Percentiles rank a stretch among this genome's conserved stretches.
These are phyloP conservation scores for Oenanthe javanica DNA, from an alignment of 140 eudicot species.

Conservation along the genomic window DNA sequence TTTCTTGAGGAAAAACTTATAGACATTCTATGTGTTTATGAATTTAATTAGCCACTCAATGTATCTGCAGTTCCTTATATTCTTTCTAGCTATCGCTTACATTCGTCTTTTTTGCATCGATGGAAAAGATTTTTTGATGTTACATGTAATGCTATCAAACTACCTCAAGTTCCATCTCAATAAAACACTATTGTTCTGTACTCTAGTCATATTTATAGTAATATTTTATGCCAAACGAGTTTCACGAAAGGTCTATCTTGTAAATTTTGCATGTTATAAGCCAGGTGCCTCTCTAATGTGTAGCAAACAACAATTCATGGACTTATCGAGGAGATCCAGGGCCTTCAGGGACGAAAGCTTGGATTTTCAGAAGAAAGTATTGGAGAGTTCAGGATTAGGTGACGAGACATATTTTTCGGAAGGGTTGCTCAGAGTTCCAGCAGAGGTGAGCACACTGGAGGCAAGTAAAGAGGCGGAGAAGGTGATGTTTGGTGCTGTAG, in stretches of 20 bases:
- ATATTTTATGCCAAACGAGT: not conserved
- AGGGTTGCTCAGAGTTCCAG: not conserved
- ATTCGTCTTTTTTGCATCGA: not conserved
- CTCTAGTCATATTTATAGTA: not conserved
- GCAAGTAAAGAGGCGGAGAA: not conserved
- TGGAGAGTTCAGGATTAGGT: constrained; percentile 1
- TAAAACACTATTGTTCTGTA: not conserved
- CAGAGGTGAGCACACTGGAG: not conserved
- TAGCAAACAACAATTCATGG: not conserved
- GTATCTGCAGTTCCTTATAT: not conserved
- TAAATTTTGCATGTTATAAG: constrained; percentile 6
- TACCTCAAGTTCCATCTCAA: not conserved
- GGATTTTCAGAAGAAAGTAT: not conserved
- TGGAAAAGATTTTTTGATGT: not conserved
- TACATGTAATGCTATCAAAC: not conserved
- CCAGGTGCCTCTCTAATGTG: not conserved
- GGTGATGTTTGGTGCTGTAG: not conserved
- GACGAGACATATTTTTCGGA: not conserved
- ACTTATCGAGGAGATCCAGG: not conserved
- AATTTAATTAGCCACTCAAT: not conserved
- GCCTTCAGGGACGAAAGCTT: not conserved
- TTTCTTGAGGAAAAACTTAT: too few relatives aligned
- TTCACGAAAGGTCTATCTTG: not conserved
- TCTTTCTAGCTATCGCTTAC: not conserved
- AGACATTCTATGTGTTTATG: not conserved